phyloP scores from a whole-genome alignment of 192 early-diverging fungal genomes.

The Umbelopsis vinacea region DNA sequence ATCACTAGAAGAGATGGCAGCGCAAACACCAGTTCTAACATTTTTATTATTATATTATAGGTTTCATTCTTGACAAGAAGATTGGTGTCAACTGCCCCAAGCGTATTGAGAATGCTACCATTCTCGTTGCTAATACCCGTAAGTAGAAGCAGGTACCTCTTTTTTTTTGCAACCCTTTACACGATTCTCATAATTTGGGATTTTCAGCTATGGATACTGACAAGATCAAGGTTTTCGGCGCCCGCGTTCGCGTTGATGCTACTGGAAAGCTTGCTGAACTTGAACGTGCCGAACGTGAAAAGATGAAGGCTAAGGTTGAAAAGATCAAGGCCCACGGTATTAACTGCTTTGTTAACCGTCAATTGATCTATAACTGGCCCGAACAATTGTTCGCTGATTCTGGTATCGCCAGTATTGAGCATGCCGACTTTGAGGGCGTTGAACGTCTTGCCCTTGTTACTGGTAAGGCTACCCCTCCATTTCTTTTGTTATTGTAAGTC shows the following conservation, averaged over 20 bases:
- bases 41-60: slow-evolving; percentile 29
- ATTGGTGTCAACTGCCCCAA: slow-evolving; percentile 99
- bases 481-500: not conserved
- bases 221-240: slow-evolving; percentile 99
- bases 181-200: not conserved
- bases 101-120: slow-evolving; percentile 92
- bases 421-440: slow-evolving; percentile 98
- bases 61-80: slow-evolving; percentile 98
- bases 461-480: slow-evolving; percentile 36
- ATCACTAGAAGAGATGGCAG: not conserved
- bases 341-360: slow-evolving; percentile 99
- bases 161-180: not conserved
- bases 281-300: slow-evolving; percentile 96
- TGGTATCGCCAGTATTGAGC: slow-evolving; percentile 95
- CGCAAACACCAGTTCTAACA: not conserved
- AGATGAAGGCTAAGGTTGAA: slow-evolving; percentile 99
- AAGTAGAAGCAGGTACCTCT: slow-evolving; percentile 24
- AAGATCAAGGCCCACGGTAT: slow-evolving; percentile 98
- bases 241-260: slow-evolving; percentile 93
- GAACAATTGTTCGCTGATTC: slow-evolving; percentile 99
- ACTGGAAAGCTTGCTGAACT: slow-evolving; percentile 97
- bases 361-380: slow-evolving; percentile 99
- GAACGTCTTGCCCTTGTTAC: slow-evolving; percentile 97
- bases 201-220: slow-evolving; percentile 96
- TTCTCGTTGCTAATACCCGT: slow-evolving; percentile 98